Conservation (phyloP, 352 stramenopile species). For the Salisapilia sapeloensis region DNA sequence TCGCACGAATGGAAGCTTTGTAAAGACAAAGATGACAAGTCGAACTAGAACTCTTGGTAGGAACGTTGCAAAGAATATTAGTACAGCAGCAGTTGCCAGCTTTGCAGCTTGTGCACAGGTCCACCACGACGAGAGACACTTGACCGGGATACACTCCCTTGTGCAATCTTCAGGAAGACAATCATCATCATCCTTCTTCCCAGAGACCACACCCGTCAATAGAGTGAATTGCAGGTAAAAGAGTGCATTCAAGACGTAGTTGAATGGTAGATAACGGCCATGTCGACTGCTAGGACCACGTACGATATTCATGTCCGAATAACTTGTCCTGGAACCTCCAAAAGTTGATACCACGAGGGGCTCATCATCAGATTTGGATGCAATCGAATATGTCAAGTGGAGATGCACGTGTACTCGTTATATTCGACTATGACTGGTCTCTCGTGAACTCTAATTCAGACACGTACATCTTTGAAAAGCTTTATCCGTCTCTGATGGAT, state of each 20-base stretch:
- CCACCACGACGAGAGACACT: slow-evolving; percentile 48
- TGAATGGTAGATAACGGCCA: no score
- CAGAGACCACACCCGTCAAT: no score
- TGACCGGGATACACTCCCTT: slow-evolving; percentile 24
- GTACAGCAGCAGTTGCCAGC: slow-evolving; percentile 39
- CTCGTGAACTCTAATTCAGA: slow-evolving; percentile 75
- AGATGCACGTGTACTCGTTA: slow-evolving; percentile 26
- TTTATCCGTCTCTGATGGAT: slow-evolving; percentile 37
- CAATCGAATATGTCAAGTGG: no score
- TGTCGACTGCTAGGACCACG: no score
- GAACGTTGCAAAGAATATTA: slow-evolving; percentile 81
- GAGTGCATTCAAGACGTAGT: no score
- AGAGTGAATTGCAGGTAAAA: no score
- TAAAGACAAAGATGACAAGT: slow-evolving; percentile 73
- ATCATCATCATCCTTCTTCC: no score
- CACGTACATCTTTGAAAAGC: slow-evolving; percentile 47
- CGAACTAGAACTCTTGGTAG: slow-evolving; percentile 68
- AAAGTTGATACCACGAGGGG: no score
- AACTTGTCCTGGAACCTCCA: no score
- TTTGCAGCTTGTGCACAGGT: slow-evolving; percentile 9
- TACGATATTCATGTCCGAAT: no score
- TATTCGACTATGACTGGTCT: slow-evolving; percentile 79
- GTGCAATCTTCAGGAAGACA: no score
- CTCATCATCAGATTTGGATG: no score
- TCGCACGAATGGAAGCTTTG: slow-evolving; percentile 68